phyloP scores from a whole-genome alignment of 2,329 filamentous ascomycete species.

The Domatiomyces globalis region DNA sequence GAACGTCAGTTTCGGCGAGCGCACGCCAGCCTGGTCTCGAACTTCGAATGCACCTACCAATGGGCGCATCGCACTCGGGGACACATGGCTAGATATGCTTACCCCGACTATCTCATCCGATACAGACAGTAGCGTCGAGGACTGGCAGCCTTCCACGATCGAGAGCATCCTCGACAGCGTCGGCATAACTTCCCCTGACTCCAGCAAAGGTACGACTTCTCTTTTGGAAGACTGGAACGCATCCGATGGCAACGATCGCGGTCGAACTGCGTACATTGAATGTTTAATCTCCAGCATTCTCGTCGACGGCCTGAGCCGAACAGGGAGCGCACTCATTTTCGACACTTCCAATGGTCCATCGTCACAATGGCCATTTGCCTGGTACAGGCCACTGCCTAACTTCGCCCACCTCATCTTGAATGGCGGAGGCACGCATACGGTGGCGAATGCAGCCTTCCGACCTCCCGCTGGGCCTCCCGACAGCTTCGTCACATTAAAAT shows the following conservation, averaged over 20 bases:
- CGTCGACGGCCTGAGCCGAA: constrained; percentile 4
- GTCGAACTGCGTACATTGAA: constrained; percentile 1
- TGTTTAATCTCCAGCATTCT: constrained; percentile 3
- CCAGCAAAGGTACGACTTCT: not conserved
- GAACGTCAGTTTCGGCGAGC: constrained; percentile 2
- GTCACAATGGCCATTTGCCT: not conserved
- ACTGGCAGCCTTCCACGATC: constrained; percentile 3
- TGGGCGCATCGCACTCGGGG: constrained; percentile 2
- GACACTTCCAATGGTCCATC: not conserved
- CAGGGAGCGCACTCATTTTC: constrained; percentile 1
- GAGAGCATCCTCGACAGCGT: constrained; percentile 2
- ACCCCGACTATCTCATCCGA: not conserved
- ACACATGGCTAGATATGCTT: constrained; percentile 2
- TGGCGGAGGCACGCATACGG: not conserved
- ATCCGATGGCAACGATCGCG: constrained; percentile 1
- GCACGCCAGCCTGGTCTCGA: constrained; percentile 1
- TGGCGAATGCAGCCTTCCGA: constrained; percentile 1
- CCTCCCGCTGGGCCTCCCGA: not conserved
- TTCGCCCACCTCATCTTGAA: constrained; percentile 1
- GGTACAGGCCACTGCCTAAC: constrained; percentile 3
- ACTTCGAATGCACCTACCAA: constrained; percentile 1
- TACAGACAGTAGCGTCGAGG: not conserved
- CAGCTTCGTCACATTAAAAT: not conserved
- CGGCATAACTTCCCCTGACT: not conserved
- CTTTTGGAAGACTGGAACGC: constrained; percentile 1